Evolutionary conservation across 352 stramenopile species (phyloP).

Genomic region (Pythium utonaiense): DNA sequence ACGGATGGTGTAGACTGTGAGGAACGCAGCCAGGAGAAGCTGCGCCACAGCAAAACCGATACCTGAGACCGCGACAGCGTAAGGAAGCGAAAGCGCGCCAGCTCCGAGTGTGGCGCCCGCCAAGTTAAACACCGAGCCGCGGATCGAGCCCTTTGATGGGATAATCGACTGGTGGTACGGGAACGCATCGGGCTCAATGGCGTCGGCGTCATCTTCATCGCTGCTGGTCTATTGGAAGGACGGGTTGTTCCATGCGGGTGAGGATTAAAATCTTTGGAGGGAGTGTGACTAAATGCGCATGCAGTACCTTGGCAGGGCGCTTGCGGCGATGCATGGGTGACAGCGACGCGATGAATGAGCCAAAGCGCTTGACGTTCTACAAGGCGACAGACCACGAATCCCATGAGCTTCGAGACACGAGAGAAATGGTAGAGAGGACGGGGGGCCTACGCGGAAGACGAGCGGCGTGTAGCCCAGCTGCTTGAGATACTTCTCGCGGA

Average conservation of each 20-base stretch:
- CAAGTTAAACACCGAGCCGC: slow-evolving; percentile 82
- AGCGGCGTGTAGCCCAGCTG: slow-evolving; percentile 77
- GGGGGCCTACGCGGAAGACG: slow-evolving; percentile 59
- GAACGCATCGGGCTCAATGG: slow-evolving; percentile 55
- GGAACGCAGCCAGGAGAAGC: slow-evolving; percentile 56
- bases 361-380: slow-evolving; percentile 68
- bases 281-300: neutral
- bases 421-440: neutral
- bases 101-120: slow-evolving; percentile 76
- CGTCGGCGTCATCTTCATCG: slow-evolving; percentile 34
- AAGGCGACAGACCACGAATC: neutral
- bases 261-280: neutral
- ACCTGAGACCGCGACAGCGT: slow-evolving; percentile 76
- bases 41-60: slow-evolving; percentile 73
- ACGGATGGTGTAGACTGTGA: slow-evolving; percentile 84
- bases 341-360: slow-evolving; percentile 68
- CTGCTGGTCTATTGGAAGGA: neutral
- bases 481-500: slow-evolving; percentile 70
- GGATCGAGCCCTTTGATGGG: slow-evolving; percentile 78
- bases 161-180: slow-evolving; percentile 78
- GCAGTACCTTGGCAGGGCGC: slow-evolving; percentile 30
- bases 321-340: slow-evolving; percentile 50
- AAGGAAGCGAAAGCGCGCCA: slow-evolving; percentile 72
- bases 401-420: neutral
- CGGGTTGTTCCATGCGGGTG: neutral